Percentiles rank a stretch among this genome's conserved stretches.
phyloP scores from a whole-genome alignment of 2,329 filamentous ascomycete genomes.

The Fusarium nelsonii region DNA sequence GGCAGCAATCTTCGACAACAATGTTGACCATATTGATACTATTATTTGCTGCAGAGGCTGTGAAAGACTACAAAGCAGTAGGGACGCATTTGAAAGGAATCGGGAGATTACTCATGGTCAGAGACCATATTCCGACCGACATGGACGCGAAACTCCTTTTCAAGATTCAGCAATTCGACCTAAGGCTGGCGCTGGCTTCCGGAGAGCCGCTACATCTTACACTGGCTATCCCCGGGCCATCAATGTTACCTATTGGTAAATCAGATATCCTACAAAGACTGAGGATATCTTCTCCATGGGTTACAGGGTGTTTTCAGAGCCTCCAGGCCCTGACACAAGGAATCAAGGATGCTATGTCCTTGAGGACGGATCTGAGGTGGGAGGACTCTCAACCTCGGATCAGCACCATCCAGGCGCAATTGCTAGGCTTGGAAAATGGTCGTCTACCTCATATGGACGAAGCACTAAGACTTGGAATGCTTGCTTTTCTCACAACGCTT shows the following conservation, averaged over 20 bases:
- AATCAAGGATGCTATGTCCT: accelerated
- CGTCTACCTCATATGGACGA: neutral
- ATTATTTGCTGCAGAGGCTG: neutral
- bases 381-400: neutral
- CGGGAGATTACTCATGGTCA: neutral
- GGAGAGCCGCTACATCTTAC: neutral
- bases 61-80: neutral
- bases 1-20: neutral
- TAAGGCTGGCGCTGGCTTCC: neutral
- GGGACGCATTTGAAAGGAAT: neutral
- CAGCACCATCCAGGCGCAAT: neutral
- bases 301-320: neutral
- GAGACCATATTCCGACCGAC: neutral
- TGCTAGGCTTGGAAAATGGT: neutral
- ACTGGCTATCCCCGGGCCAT: accelerated
- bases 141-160: slow-evolving; percentile 5
- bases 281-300: accelerated
- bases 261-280: accelerated
- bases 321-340: neutral
- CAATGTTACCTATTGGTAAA: accelerated
- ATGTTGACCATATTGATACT: neutral
- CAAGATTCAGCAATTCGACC: slow-evolving; percentile 16
- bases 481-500: slow-evolving; percentile 5
- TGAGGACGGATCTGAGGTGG: neutral
- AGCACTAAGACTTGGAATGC: slow-evolving; percentile 9